Evolutionary conservation across 2,329 filamentous ascomycete genomes (phyloP).

Genomic region (Chaetothyriales sp.): DNA sequence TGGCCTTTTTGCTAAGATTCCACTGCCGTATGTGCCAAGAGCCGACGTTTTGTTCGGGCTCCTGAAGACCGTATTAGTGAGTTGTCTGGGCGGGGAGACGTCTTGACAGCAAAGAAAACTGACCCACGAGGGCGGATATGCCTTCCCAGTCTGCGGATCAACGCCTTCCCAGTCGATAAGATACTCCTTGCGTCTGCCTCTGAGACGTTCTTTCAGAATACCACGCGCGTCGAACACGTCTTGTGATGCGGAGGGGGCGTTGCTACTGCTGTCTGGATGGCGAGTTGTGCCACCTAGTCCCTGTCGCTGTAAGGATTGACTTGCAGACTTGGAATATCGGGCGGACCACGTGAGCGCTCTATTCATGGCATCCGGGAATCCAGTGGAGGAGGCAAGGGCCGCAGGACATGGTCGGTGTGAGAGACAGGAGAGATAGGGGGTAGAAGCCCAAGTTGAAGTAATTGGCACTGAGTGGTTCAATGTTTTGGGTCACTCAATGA

Average conservation of each 20-base stretch:
- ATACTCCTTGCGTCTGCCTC: constrained; percentile 8
- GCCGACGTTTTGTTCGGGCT: neutral
- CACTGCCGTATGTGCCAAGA: neutral
- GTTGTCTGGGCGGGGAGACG: neutral
- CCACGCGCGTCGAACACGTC: constrained; percentile 7
- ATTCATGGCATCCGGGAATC: neutral
- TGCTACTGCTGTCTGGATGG: too few relatives aligned
- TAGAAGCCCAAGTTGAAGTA: neutral
- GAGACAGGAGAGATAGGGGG: neutral
- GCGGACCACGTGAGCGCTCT: neutral
- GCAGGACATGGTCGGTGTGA: neutral
- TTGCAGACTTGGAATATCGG: neutral
- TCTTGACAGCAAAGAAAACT: neutral
- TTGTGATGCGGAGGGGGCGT: neutral
- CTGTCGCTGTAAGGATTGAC: neutral
- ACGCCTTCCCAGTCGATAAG: constrained; percentile 11
- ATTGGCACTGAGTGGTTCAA: neutral
- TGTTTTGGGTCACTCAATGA: neutral
- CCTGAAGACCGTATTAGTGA: neutral
- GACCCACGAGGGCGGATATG: constrained; percentile 14
- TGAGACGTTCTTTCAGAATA: constrained; percentile 24
- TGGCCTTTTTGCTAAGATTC: neutral
- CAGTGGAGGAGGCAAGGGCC: neutral
- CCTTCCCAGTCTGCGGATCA: constrained; percentile 12
- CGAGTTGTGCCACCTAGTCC: neutral